Evolutionary conservation across 345 rosid genomes (phyloP).

Genomic region (Lenwebbia sp.): DNA sequence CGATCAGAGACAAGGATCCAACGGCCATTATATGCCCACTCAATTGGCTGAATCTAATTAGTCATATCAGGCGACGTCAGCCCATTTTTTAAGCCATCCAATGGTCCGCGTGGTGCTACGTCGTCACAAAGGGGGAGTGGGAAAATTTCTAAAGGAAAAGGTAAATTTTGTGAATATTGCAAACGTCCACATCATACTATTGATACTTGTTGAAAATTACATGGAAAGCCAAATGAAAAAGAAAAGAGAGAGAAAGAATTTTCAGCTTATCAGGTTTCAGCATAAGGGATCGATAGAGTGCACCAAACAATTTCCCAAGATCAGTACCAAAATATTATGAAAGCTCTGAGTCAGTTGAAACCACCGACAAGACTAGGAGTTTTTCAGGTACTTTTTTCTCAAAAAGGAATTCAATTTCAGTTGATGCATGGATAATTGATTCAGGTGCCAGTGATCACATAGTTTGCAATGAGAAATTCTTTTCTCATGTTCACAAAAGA

Average conservation of each 20-base stretch:
- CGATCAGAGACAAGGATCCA: no score
- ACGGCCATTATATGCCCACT: no score
- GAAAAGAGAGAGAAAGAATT: no score
- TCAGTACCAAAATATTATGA: not conserved
- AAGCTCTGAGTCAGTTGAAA: not conserved
- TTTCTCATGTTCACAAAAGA: not conserved
- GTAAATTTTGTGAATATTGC: not conserved
- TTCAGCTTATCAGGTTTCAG: not conserved
- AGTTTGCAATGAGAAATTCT: not conserved
- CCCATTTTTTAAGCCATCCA: no score
- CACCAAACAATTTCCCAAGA: no score
- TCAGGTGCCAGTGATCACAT: no score
- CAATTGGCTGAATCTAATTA: no score
- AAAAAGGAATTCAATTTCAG: not conserved
- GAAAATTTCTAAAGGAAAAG: not conserved
- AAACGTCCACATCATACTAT: not conserved
- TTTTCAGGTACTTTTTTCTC: not conserved
- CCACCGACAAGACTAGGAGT: not conserved
- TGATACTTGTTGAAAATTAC: not conserved
- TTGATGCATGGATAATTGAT: not conserved
- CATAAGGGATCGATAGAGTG: not conserved
- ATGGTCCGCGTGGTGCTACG: no score
- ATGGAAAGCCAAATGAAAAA: not conserved
- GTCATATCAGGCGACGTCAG: no score
- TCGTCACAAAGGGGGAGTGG: not conserved